Conservation (phyloP, 2,329 filamentous ascomycete species). For the Polychaeton citri region DNA sequence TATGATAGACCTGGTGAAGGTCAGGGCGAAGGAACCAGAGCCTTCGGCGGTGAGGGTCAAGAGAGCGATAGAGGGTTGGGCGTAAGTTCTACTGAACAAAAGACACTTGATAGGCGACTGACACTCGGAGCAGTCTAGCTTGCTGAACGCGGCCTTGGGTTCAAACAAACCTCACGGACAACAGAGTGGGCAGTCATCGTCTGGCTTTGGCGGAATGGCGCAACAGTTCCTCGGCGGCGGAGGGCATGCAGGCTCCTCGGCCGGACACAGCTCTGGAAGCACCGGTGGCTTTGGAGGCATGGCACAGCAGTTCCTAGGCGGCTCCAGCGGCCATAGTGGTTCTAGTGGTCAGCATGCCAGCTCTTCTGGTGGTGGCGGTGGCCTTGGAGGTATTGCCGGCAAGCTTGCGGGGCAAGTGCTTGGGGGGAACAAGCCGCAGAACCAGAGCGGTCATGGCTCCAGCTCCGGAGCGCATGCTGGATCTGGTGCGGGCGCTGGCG, state of each 20-base stretch:
- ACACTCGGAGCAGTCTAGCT: constrained; percentile 8
- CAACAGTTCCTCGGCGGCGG: constrained; percentile 11
- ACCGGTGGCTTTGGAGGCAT: constrained; percentile 16
- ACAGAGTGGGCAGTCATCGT: constrained; percentile 2
- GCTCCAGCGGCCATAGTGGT: constrained; percentile 5
- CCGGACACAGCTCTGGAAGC: constrained; percentile 6
- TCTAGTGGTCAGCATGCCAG: constrained; percentile 1
- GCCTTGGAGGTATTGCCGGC: constrained; percentile 10
- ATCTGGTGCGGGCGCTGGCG: constrained; percentile 4
- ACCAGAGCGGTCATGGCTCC: constrained; percentile 6
- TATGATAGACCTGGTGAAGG: constrained; percentile 17
- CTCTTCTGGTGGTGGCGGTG: constrained; percentile 4
- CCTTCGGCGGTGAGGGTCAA: constrained; percentile 5
- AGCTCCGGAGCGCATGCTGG: constrained; percentile 3
- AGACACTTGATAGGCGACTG: constrained; percentile 4
- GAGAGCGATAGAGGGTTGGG: constrained; percentile 17
- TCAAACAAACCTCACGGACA: constrained; percentile 14
- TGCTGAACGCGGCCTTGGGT: constrained; percentile 16
- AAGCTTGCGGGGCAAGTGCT: constrained; percentile 10
- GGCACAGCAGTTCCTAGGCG: constrained; percentile 19
- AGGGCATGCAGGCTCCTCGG: constrained; percentile 1
- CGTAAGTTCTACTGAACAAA: constrained; percentile 8
- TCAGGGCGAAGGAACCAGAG: constrained; percentile 8
- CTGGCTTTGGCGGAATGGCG: constrained; percentile 10
- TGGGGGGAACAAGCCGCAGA: constrained; percentile 8